Percentiles rank a stretch among this genome's conserved stretches.
phyloP scores from a whole-genome alignment of 2,329 filamentous ascomycete species.

The Cryphonectria parasitica region DNA sequence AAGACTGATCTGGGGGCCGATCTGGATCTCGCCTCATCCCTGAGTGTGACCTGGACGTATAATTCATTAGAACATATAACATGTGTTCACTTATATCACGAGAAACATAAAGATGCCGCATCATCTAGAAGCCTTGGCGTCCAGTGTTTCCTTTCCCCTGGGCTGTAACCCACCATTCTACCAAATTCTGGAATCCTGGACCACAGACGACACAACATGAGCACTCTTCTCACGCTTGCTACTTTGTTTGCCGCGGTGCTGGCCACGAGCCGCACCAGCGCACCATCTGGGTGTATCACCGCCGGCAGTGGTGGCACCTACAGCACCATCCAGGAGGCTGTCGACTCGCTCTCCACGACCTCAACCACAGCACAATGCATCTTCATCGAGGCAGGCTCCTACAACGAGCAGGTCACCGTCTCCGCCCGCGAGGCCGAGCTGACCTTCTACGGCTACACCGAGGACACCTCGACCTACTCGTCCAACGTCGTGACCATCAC shows the following conservation, averaged over 20 bases:
- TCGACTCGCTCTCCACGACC: conserved; percentile 59
- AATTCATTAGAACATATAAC: not conserved
- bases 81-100: not conserved
- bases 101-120: not conserved
- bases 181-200: not conserved
- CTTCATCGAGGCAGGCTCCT: conserved; percentile 65
- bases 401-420: conserved; percentile 64
- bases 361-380: conserved; percentile 58
- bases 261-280: conserved; percentile 41
- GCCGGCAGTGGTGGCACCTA: conserved; percentile 47
- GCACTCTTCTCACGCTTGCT: conserved; percentile 20
- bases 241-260: conserved; percentile 29
- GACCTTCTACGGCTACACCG: conserved; percentile 59
- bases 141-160: not conserved
- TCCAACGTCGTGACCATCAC: conserved; percentile 61
- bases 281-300: conserved; percentile 54
- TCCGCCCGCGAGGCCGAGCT: conserved; percentile 50
- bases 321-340: conserved; percentile 56
- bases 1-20: not conserved
- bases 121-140: not conserved
- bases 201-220: conserved; percentile 22
- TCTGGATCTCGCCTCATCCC: not conserved
- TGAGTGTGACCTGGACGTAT: not conserved
- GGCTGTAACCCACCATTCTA: not conserved
- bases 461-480: conserved; percentile 53